Evolutionary conservation across 2,329 filamentous ascomycete species (phyloP), one percentile per base, ranked within the genome.

Genomic region (Leptographium galeiforme): DNA sequence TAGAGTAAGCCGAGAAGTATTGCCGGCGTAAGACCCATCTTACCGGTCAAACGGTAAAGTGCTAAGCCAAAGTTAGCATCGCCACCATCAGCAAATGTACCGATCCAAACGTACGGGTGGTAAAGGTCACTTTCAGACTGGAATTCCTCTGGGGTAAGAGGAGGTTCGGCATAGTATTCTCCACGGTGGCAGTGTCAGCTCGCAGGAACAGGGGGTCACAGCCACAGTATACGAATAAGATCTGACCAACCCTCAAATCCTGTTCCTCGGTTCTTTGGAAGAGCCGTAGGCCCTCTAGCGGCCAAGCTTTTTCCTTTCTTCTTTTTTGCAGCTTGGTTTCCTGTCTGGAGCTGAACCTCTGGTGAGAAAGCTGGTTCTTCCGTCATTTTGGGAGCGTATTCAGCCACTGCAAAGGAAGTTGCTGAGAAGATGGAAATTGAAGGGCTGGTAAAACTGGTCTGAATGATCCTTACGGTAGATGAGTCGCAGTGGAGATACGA

Each of bases 81-180:
- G 11, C 1, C 13, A 10, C 25, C 7, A 18, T 13, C 41, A 6
- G 18, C 36, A 39, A 10, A 32, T 32, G 8, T n/a, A 38, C 2
- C 36, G 33, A 38, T 18, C 25, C 52, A 44, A 38, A 69, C 81
- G 65, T 71, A 86, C 72, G 70, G 64, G 58, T 79, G 66, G 63
- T 95, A 98, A 30, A 93, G 72, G 19, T 75, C 62, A 43, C 62
- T 70, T 62, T 95, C 87, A 50, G 84, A 75, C 4, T 75, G 68
- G 49, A 79, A 75, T 62, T 95, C 82, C 0, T 73, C 74, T 0
- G 84, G 81, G 0, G 85, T 90, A 56, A 94, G 69, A 0, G 89
- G 89, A 1, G 83, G 76, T 65, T 97, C 91, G 13, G 85, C 82
- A 63, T 80, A 93, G 65, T 81, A 88, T 57, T 89, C 84, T 78